These are phyloP conservation scores for Nitzschia palea DNA, from an alignment of 108 stramenopile genomes.

Conservation along the genomic window DNA sequence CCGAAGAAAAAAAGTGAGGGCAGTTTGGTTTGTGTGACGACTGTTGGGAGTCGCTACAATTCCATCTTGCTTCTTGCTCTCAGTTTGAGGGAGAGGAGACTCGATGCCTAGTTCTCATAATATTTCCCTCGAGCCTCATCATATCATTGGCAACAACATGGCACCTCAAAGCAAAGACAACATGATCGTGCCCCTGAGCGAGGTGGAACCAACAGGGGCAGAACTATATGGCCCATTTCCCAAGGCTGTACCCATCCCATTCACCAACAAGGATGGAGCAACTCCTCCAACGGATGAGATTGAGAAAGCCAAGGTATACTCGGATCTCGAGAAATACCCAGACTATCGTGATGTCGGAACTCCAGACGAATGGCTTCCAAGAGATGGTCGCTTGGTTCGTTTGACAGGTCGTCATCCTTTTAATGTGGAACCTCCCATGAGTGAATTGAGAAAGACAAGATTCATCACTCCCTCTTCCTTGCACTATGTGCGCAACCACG, in stretches of 20 bases:
- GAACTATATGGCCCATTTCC: constrained; percentile 81
- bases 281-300: constrained; percentile 50
- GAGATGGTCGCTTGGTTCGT: constrained; percentile 88
- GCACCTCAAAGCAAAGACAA: constrained; percentile 23
- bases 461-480: constrained; percentile 86
- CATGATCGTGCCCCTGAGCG: not conserved
- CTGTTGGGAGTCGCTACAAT: not conserved
- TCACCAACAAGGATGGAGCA: constrained; percentile 60
- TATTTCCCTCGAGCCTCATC: not conserved
- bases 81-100: too few relatives aligned
- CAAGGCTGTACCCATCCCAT: constrained; percentile 76
- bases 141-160: constrained; percentile 5
- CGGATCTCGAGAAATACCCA: constrained; percentile 52
- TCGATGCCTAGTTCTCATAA: too few relatives aligned
- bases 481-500: constrained; percentile 91
- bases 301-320: constrained; percentile 50
- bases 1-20: constrained; percentile 2
- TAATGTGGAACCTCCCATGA: constrained; percentile 96
- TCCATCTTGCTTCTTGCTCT: too few relatives aligned
- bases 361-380: constrained; percentile 89
- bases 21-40: constrained; percentile 1
- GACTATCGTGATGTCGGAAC: constrained; percentile 84
- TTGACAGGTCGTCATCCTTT: constrained; percentile 97
- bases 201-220: not conserved
- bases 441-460: constrained; percentile 57